Percentiles rank a stretch among this genome's conserved stretches.
phyloP scores from a whole-genome alignment of 805 yeast genomes.

The Danielia oregonensis region DNA sequence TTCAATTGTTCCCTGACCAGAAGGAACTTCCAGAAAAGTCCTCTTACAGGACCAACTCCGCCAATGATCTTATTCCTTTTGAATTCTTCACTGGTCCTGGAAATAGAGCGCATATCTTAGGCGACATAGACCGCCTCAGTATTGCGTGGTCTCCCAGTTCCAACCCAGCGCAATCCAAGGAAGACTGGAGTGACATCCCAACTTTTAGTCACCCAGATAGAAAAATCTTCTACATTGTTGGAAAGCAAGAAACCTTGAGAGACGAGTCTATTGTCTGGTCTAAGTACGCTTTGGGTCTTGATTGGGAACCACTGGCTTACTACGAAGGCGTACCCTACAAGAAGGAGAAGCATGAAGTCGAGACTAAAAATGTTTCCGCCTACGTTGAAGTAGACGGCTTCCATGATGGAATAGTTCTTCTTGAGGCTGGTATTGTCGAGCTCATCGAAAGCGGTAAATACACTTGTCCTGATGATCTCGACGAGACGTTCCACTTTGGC shows the following conservation, averaged over 20 bases:
- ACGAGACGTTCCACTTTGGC: neutral
- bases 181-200: conserved; percentile 27
- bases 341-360: conserved; percentile 1
- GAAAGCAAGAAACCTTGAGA: conserved; percentile 36
- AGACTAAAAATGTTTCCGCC: neutral
- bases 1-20: conserved; percentile 16
- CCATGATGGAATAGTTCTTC: conserved; percentile 28
- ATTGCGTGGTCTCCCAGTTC: conserved; percentile 17
- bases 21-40: conserved; percentile 19
- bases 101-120: neutral
- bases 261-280: conserved; percentile 32
- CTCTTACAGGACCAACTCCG: conserved; percentile 24
- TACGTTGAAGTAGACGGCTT: conserved; percentile 33
- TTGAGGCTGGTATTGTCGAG: conserved; percentile 18
- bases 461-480: too few relatives aligned
- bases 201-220: conserved; percentile 19
- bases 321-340: too few relatives aligned
- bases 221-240: conserved; percentile 23
- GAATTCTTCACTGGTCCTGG: neutral
- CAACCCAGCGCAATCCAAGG: conserved; percentile 8
- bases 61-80: neutral
- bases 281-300: conserved; percentile 19
- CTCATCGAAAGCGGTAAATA: neutral
- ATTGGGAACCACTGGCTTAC: neutral
- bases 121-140: neutral